Evolutionary conservation across 139 green algal genomes (phyloP).

Genomic region (Trebouxia sp.): DNA sequence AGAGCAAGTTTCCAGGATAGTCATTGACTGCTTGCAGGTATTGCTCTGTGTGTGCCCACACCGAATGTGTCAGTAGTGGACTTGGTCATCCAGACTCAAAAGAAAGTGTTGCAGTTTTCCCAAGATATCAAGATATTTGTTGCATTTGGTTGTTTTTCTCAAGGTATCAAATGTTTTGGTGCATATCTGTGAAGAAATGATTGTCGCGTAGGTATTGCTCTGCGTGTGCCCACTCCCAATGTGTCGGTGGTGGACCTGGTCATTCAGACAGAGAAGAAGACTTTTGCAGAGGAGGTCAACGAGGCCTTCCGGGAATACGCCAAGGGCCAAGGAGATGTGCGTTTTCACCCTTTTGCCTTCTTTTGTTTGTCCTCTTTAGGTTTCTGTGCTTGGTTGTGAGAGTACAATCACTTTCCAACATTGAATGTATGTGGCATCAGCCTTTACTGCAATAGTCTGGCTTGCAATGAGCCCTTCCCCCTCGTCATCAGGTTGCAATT

Average conservation of each 20-base stretch:
- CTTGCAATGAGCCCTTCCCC: too few relatives aligned
- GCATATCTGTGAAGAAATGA: background rate
- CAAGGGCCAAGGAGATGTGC: conserved; percentile 73
- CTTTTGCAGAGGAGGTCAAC: conserved; percentile 99
- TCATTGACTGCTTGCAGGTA: conserved; percentile 44
- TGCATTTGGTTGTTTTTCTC: background rate
- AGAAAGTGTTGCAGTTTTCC: conserved; percentile 99
- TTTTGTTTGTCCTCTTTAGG: background rate
- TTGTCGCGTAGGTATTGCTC: conserved; percentile 94
- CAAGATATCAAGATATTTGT: background rate
- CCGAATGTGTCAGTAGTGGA: conserved; percentile 98
- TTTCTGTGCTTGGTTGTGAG: background rate
- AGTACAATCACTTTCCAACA: too few relatives aligned
- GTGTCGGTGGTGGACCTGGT: conserved; percentile 99
- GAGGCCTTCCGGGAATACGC: conserved; percentile 91
- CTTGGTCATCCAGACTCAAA: conserved; percentile 96
- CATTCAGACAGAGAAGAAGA: conserved; percentile 98
- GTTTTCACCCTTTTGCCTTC: background rate
- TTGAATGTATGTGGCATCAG: too few relatives aligned
- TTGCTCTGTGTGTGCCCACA: conserved; percentile 98
- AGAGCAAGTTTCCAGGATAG: background rate
- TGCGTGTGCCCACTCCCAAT: conserved; percentile 98
- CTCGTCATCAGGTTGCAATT: too few relatives aligned
- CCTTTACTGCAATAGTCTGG: too few relatives aligned
- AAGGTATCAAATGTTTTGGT: background rate